These are phyloP conservation scores for Tuber aestivum DNA, from an alignment of 495 filamentous ascomycete genomes.

Conservation along the genomic window DNA sequence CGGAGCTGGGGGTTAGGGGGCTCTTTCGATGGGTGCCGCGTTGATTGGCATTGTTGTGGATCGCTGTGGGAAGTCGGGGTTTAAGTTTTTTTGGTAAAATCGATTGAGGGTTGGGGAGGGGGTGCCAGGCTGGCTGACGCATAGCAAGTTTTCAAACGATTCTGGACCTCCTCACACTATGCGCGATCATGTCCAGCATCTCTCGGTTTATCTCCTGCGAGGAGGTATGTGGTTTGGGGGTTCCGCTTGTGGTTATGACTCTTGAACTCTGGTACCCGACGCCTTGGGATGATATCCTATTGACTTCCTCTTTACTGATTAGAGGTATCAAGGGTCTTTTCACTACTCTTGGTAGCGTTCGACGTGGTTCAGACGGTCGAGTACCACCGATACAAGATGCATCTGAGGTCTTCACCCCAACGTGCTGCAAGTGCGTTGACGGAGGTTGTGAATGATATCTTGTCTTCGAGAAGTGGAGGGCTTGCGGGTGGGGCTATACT, in stretches of 20 bases:
- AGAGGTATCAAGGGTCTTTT: not conserved
- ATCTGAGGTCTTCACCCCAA: not conserved
- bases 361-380: not conserved
- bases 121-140: not conserved
- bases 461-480: not conserved
- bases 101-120: not conserved
- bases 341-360: not conserved
- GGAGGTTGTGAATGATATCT: not conserved
- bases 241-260: not conserved
- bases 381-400: not conserved
- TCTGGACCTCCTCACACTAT: not conserved
- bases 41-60: not conserved
- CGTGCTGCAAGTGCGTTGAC: not conserved
- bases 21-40: not conserved
- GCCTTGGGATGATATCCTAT: not conserved
- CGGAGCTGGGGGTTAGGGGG: not conserved
- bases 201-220: not conserved
- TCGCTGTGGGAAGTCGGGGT: not conserved
- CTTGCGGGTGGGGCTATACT: not conserved
- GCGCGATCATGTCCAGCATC: not conserved
- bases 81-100: not conserved
- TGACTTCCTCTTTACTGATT: not conserved
- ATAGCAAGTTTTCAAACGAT: not conserved
- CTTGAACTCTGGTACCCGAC: not conserved
- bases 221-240: not conserved